Percentiles rank a stretch among this genome's conserved stretches.
These are phyloP conservation scores for Candida boidinii DNA, from an alignment of 805 yeast genomes.

Conservation along the genomic window DNA sequence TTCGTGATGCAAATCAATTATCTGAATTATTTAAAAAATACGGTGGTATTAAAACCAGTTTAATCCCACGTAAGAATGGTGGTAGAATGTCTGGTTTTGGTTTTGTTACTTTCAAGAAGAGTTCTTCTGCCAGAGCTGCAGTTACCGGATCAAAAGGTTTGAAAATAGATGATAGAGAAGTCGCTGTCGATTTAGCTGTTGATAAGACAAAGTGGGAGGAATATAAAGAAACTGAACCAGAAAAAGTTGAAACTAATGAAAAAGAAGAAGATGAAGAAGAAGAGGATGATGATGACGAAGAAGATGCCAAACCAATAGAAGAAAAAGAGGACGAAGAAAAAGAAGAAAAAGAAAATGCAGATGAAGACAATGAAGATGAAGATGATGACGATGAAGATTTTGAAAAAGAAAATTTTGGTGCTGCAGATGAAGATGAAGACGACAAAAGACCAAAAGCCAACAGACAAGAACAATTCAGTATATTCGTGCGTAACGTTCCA, in stretches of 20 bases:
- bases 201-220: slow-evolving; percentile 80
- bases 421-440: slow-evolving; percentile 26
- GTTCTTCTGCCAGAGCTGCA: slow-evolving; percentile 70
- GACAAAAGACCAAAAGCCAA: slow-evolving; percentile 34
- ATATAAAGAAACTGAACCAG: slow-evolving; percentile 36
- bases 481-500: slow-evolving; percentile 89
- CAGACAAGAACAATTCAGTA: slow-evolving; percentile 59
- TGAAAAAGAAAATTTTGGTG: slow-evolving; percentile 20
- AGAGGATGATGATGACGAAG: slow-evolving; percentile 26
- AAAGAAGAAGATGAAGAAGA: slow-evolving; percentile 32
- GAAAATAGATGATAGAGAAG: slow-evolving; percentile 82
- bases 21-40: slow-evolving; percentile 61
- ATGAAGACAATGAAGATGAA: slow-evolving; percentile 13
- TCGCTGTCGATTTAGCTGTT: slow-evolving; percentile 89
- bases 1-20: slow-evolving; percentile 67
- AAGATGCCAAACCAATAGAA: slow-evolving; percentile 27
- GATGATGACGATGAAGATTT: slow-evolving; percentile 21
- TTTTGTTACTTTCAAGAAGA: slow-evolving; percentile 81
- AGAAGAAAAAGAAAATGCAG: slow-evolving; percentile 22
- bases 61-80: slow-evolving; percentile 79
- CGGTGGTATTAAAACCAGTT: slow-evolving; percentile 84
- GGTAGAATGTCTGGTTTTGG: slow-evolving; percentile 94
- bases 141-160: slow-evolving; percentile 66
- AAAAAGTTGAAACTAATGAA: slow-evolving; percentile 29
- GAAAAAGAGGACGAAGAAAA: slow-evolving; percentile 21